phyloP scores from a whole-genome alignment of 2,329 filamentous ascomycete species.

The Phyllosticta paracitricarpa region DNA sequence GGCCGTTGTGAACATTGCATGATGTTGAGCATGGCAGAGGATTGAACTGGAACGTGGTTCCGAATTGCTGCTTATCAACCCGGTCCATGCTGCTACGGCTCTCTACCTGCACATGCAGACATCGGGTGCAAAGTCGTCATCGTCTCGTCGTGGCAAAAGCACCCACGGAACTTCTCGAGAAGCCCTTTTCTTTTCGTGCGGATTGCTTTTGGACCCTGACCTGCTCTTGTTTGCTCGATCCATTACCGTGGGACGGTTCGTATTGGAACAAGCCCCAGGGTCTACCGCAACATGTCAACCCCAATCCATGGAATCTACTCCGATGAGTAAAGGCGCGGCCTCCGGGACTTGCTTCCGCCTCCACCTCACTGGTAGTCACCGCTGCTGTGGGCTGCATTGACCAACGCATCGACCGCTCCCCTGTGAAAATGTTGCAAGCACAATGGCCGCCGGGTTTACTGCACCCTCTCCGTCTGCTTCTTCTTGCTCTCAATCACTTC shows the following conservation, averaged over 20 bases:
- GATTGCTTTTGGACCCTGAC: neutral
- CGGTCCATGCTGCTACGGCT: neutral
- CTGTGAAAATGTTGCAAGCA: neutral
- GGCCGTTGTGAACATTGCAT: neutral
- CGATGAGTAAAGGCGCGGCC: neutral
- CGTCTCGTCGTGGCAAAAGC: neutral
- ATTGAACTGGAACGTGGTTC: neutral
- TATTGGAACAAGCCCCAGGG: neutral
- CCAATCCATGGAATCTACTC: neutral
- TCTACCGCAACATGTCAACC: neutral
- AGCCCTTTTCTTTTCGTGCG: too few relatives aligned
- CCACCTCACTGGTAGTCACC: neutral
- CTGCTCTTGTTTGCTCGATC: neutral
- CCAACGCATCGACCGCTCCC: neutral
- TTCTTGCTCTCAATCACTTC: conserved; percentile 21
- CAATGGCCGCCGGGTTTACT: neutral
- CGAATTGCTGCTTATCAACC: neutral
- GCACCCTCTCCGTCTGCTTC: neutral
- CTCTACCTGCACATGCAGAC: neutral
- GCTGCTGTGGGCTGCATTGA: neutral
- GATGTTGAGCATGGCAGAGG: neutral
- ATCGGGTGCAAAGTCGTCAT: neutral
- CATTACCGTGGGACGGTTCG: neutral
- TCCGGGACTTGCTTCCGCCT: neutral
- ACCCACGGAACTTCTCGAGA: too few relatives aligned